phyloP scores from a whole-genome alignment of 768 basidiomycete species.

The Leccinum subgranulosum region DNA sequence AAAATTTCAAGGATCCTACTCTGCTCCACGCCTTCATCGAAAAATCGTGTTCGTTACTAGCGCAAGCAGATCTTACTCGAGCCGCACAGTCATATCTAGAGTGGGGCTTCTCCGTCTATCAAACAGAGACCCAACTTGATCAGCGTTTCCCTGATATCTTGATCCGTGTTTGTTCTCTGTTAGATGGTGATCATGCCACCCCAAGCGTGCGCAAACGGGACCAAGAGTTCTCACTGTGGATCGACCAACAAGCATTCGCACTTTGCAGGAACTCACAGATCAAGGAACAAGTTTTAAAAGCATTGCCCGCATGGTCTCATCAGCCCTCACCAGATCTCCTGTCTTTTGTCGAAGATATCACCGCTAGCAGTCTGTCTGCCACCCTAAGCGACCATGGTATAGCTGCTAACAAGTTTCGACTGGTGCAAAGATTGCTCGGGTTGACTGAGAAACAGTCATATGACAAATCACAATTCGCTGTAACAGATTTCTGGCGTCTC shows the following conservation, averaged over 20 bases:
- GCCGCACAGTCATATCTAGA: slow-evolving; percentile 74
- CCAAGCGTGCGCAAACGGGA: slow-evolving; percentile 36
- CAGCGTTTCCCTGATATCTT: slow-evolving; percentile 61
- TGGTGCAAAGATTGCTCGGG: slow-evolving; percentile 63
- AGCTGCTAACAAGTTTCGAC: slow-evolving; percentile 71
- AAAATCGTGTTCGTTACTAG: slow-evolving; percentile 61
- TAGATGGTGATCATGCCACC: slow-evolving; percentile 49
- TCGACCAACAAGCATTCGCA: slow-evolving; percentile 50
- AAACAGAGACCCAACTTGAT: slow-evolving; percentile 39
- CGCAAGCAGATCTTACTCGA: slow-evolving; percentile 63
- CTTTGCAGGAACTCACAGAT: slow-evolving; percentile 41
- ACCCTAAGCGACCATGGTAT: slow-evolving; percentile 60
- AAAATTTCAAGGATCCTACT: slow-evolving; percentile 53
- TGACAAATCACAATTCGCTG: slow-evolving; percentile 45
- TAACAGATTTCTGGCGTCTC: slow-evolving; percentile 77
- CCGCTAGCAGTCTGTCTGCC: slow-evolving; percentile 44
- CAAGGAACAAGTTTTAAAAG: slow-evolving; percentile 45
- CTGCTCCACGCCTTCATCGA: slow-evolving; percentile 69
- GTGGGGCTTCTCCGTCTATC: slow-evolving; percentile 66
- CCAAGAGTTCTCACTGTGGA: slow-evolving; percentile 55
- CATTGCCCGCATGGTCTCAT: slow-evolving; percentile 76
- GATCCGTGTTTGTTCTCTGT: slow-evolving; percentile 53
- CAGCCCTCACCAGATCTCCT: slow-evolving; percentile 49
- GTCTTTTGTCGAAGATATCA: slow-evolving; percentile 43
- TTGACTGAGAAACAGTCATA: slow-evolving; percentile 40